A percentile compares a stretch with the other conserved stretches of the same genome.
Conservation (phyloP, 768 basidiomycete species). For the Rubroboletus satanas region DNA sequence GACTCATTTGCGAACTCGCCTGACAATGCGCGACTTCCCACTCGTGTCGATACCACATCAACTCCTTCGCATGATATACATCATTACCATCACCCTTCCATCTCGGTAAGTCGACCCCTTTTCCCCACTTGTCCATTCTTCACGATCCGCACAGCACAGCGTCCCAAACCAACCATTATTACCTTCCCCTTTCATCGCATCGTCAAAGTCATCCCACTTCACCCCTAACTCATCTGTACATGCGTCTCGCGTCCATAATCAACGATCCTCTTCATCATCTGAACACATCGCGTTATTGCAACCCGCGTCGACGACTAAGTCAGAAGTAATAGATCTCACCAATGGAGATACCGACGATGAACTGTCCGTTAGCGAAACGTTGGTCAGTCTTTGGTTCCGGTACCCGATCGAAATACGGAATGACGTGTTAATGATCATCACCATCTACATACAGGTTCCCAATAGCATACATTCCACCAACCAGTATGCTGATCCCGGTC, state of each 20-base stretch:
- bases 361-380: background rate
- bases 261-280: slow-evolving; percentile 1
- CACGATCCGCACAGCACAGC: slow-evolving; percentile 9
- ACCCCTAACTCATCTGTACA: slow-evolving; percentile 5
- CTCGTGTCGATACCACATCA: slow-evolving; percentile 12
- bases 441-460: slow-evolving; percentile 1
- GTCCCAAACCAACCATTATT: background rate
- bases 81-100: slow-evolving; percentile 5
- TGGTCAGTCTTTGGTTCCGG: slow-evolving; percentile 17
- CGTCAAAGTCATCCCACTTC: background rate
- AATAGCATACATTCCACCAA: background rate
- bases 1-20: background rate
- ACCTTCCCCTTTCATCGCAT: background rate
- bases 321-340: slow-evolving; percentile 23
- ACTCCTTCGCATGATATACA: background rate
- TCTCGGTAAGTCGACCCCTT: slow-evolving; percentile 12
- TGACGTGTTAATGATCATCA: slow-evolving; percentile 3
- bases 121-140: background rate
- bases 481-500: background rate
- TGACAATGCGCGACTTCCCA: slow-evolving; percentile 1
- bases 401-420: background rate
- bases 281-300: background rate
- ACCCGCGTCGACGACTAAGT: background rate
- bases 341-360: slow-evolving; percentile 24
- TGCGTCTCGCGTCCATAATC: slow-evolving; percentile 3